Evolutionary conservation across 208 protist species (phyloP).

Genomic region (Acanthamoeba royreba): DNA sequence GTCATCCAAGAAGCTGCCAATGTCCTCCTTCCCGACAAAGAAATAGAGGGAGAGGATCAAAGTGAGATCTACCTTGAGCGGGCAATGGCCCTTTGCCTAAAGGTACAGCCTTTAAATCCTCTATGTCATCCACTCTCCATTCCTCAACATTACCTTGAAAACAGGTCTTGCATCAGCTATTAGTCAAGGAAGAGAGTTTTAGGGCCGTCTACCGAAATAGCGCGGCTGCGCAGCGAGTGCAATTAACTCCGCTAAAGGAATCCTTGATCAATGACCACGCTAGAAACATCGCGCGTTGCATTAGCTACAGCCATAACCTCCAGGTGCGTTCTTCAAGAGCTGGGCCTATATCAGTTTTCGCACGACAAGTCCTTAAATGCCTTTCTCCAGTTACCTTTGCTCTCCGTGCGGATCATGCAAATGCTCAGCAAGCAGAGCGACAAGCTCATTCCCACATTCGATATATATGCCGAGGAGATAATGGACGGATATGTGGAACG

Average conservation of each 20-base stretch:
- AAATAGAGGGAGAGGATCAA: background rate
- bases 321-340: no score
- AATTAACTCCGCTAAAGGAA: background rate
- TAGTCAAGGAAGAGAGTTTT: background rate
- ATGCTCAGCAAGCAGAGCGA: background rate
- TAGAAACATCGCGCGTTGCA: background rate
- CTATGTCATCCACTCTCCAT: no score
- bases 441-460: background rate
- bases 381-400: background rate
- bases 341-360: no score
- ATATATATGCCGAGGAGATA: background rate
- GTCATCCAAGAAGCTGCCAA: slow-evolving; percentile 6
- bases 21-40: background rate
- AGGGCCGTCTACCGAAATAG: background rate
- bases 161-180: background rate
- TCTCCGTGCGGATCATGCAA: background rate
- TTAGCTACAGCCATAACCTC: slow-evolving; percentile 15
- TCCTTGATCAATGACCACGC: background rate
- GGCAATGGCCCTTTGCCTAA: background rate
- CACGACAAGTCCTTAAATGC: no score
- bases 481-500: background rate
- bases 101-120: background rate
- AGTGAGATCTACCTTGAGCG: background rate
- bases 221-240: background rate
- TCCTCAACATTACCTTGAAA: background rate